Conservation (phyloP, 306 rosid species). For the Styphnolobium japonicum region DNA sequence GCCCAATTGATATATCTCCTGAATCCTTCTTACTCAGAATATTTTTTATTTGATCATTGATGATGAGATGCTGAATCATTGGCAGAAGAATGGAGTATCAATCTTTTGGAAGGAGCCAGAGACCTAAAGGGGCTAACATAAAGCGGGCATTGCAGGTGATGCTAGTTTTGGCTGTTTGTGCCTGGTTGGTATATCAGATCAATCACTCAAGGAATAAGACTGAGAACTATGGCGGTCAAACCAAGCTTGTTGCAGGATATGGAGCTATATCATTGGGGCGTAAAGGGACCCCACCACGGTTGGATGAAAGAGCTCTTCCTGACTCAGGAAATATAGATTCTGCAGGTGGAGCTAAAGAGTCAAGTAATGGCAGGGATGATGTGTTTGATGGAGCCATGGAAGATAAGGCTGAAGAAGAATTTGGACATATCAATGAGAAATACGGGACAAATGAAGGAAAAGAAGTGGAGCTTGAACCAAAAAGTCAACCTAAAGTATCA, state of each 20-base stretch:
- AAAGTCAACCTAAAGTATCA: constrained; percentile 8
- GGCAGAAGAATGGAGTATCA: constrained; percentile 39
- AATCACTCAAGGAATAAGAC: constrained; percentile 17
- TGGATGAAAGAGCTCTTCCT: constrained; percentile 15
- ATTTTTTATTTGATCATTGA: constrained; percentile 5
- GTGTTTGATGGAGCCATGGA: background rate
- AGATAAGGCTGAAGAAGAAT: constrained; percentile 3
- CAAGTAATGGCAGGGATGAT: constrained; percentile 5
- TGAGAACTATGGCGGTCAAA: background rate
- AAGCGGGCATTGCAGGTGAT: constrained; percentile 37
- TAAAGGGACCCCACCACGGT: constrained; percentile 17
- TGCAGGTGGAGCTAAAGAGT: background rate
- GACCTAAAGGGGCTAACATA: constrained; percentile 32
- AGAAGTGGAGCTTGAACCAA: constrained; percentile 2
- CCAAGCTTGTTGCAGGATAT: background rate
- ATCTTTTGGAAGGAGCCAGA: constrained; percentile 36
- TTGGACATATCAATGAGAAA: background rate
- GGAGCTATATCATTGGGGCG: constrained; percentile 25
- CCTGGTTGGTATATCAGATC: constrained; percentile 47
- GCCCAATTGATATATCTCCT: background rate
- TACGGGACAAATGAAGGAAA: background rate
- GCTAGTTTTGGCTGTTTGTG: constrained; percentile 35
- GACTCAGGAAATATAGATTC: constrained; percentile 18
- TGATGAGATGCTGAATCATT: constrained; percentile 16
- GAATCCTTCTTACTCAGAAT: background rate